Percentiles rank a stretch among this genome's conserved stretches.
Evolutionary conservation across 352 stramenopile species (phyloP).

Genomic region (Phytopythium mirpurense): DNA sequence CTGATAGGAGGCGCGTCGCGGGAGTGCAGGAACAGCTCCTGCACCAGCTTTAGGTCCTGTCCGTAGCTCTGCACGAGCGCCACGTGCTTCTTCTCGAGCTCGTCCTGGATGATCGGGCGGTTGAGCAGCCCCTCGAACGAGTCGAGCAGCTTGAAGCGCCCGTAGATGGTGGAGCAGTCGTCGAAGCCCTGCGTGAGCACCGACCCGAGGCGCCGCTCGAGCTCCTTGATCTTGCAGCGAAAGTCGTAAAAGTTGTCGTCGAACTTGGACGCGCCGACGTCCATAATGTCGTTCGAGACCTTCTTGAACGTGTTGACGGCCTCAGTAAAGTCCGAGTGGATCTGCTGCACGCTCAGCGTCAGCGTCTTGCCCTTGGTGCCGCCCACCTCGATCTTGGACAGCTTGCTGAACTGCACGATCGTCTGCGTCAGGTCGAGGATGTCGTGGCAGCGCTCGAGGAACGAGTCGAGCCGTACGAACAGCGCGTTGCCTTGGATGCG

Average conservation of each 20-base stretch:
- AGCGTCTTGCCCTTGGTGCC: slow-evolving; percentile 96
- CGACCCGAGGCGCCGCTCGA: slow-evolving; percentile 95
- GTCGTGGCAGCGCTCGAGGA: slow-evolving; percentile 97
- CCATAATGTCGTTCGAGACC: slow-evolving; percentile 97
- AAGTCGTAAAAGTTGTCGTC: slow-evolving; percentile 98
- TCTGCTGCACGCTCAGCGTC: slow-evolving; percentile 92
- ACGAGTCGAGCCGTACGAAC: slow-evolving; percentile 96
- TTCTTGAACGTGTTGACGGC: slow-evolving; percentile 94
- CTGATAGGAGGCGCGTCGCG: slow-evolving; percentile 91
- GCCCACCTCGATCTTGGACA: slow-evolving; percentile 96
- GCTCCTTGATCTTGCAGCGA: slow-evolving; percentile 96
- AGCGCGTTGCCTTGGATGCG: slow-evolving; percentile 97
- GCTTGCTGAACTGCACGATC: slow-evolving; percentile 98
- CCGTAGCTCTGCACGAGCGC: slow-evolving; percentile 95
- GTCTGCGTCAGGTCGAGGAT: slow-evolving; percentile 97
- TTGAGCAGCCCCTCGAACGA: slow-evolving; percentile 95
- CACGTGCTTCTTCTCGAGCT: slow-evolving; percentile 98
- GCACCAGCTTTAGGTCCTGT: slow-evolving; percentile 95
- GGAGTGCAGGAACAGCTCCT: slow-evolving; percentile 95
- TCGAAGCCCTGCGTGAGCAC: slow-evolving; percentile 97
- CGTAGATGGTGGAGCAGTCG: slow-evolving; percentile 96
- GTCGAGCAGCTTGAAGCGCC: slow-evolving; percentile 97
- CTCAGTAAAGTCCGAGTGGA: slow-evolving; percentile 94
- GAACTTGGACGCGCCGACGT: slow-evolving; percentile 95
- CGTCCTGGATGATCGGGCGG: slow-evolving; percentile 94